These are phyloP conservation scores for Amylocystis lapponica DNA, from an alignment of 768 basidiomycete genomes.

Conservation along the genomic window DNA sequence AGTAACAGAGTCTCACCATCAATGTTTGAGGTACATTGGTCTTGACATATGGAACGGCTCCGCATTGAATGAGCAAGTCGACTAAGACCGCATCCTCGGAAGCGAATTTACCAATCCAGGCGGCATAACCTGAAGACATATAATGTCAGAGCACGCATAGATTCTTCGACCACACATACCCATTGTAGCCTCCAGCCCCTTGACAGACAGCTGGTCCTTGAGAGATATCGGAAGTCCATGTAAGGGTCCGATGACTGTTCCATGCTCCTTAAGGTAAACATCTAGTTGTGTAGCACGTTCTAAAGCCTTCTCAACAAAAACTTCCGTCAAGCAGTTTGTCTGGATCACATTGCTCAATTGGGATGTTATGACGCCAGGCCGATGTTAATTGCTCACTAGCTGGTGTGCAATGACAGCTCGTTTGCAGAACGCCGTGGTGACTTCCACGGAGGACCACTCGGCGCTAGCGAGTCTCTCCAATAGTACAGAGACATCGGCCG, in stretches of 20 bases:
- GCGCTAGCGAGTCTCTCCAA: slow-evolving; percentile 45
- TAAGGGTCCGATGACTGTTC: slow-evolving; percentile 18
- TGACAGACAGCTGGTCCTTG: slow-evolving; percentile 38
- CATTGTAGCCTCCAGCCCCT: slow-evolving; percentile 52
- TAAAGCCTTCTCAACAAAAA: slow-evolving; percentile 38
- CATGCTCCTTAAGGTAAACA: slow-evolving; percentile 29
- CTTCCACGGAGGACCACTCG: slow-evolving; percentile 53
- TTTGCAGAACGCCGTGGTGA: slow-evolving; percentile 36
- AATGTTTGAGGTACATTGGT: slow-evolving; percentile 14
- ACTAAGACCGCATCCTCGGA: slow-evolving; percentile 42
- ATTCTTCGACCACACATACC: slow-evolving; percentile 31
- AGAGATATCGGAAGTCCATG: slow-evolving; percentile 14
- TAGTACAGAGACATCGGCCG: slow-evolving; percentile 35
- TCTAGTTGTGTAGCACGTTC: slow-evolving; percentile 37
- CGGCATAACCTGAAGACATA: slow-evolving; percentile 37
- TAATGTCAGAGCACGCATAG: neutral
- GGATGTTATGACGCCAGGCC: neutral
- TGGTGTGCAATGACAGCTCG: slow-evolving; percentile 42
- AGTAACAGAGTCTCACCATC: slow-evolving; percentile 30
- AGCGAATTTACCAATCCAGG: slow-evolving; percentile 42
- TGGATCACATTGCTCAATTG: slow-evolving; percentile 5
- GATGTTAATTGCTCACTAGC: slow-evolving; percentile 22
- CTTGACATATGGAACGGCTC: slow-evolving; percentile 33
- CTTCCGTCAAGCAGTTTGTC: slow-evolving; percentile 42
- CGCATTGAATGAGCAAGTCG: slow-evolving; percentile 40